Evolutionary conservation across 2,329 filamentous ascomycete species (phyloP).

Genomic region (Penicillium sp.): DNA sequence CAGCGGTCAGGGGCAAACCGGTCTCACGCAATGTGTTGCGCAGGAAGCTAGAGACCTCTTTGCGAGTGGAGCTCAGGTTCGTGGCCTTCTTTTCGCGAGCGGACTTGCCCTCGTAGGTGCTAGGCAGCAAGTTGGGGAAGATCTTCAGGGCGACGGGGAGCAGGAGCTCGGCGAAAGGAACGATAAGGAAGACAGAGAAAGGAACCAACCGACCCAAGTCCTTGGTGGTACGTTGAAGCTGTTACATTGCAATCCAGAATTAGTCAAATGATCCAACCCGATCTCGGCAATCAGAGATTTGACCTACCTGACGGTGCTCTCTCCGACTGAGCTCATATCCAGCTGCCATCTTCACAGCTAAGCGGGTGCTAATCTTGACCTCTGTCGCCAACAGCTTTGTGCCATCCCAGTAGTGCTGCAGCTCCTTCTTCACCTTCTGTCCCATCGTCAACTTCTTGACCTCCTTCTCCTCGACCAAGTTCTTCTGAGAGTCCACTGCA

Average conservation of each 20-base stretch:
- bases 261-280: constrained; percentile 8
- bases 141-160: constrained; percentile 88
- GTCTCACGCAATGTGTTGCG: constrained; percentile 87
- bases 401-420: constrained; percentile 95
- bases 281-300: neutral
- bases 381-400: constrained; percentile 92
- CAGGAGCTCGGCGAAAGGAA: constrained; percentile 91
- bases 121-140: constrained; percentile 96
- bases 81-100: constrained; percentile 87
- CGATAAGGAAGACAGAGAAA: constrained; percentile 95
- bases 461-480: constrained; percentile 64
- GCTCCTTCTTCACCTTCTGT: constrained; percentile 94
- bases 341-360: constrained; percentile 95
- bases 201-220: constrained; percentile 90
- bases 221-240: constrained; percentile 86
- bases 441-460: constrained; percentile 84
- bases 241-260: constrained; percentile 6
- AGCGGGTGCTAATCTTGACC: constrained; percentile 84
- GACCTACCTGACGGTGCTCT: constrained; percentile 75
- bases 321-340: constrained; percentile 94
- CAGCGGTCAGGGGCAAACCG: constrained; percentile 81
- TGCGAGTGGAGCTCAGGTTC: constrained; percentile 78
- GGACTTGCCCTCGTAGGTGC: constrained; percentile 91
- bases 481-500: constrained; percentile 52
- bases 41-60: constrained; percentile 90